A percentile compares a stretch with the other conserved stretches of the same genome.
Conservation (phyloP, 805 yeast genomes). For the Candida taoyuanica region DNA sequence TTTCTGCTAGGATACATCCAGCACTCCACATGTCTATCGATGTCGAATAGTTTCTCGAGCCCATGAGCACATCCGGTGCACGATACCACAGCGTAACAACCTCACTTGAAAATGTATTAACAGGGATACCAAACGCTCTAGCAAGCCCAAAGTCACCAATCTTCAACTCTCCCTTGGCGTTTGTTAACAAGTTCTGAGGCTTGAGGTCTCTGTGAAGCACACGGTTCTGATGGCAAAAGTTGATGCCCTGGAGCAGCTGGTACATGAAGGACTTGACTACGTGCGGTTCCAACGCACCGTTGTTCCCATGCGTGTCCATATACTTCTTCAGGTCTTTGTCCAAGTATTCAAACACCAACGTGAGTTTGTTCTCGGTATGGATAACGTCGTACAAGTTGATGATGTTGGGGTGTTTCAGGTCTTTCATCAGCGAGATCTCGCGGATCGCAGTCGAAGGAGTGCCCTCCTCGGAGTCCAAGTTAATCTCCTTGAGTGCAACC, state of each 20-base stretch:
- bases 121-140: slow-evolving; percentile 96
- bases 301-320: slow-evolving; percentile 85
- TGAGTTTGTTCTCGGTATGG: slow-evolving; percentile 93
- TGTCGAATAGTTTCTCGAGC: slow-evolving; percentile 92
- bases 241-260: slow-evolving; percentile 85
- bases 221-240: slow-evolving; percentile 57
- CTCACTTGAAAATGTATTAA: slow-evolving; percentile 94
- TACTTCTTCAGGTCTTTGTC: slow-evolving; percentile 91
- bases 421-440: slow-evolving; percentile 93
- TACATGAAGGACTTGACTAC: slow-evolving; percentile 88
- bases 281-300: slow-evolving; percentile 85
- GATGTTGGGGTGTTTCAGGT: slow-evolving; percentile 86
- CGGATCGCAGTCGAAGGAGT: slow-evolving; percentile 98
- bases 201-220: slow-evolving; percentile 76
- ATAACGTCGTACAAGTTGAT: slow-evolving; percentile 92
- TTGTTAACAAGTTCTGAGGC: slow-evolving; percentile 91
- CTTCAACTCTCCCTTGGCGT: slow-evolving; percentile 84
- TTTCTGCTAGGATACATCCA: slow-evolving; percentile 96
- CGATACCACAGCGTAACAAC: slow-evolving; percentile 98
- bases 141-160: slow-evolving; percentile 97
- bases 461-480: slow-evolving; percentile 90
- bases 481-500: slow-evolving; percentile 93
- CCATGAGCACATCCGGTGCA: slow-evolving; percentile 94
- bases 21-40: slow-evolving; percentile 99
- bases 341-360: slow-evolving; percentile 88